Conservation (phyloP, 2,329 filamentous ascomycete species). For the Aspergillus fructus region DNA sequence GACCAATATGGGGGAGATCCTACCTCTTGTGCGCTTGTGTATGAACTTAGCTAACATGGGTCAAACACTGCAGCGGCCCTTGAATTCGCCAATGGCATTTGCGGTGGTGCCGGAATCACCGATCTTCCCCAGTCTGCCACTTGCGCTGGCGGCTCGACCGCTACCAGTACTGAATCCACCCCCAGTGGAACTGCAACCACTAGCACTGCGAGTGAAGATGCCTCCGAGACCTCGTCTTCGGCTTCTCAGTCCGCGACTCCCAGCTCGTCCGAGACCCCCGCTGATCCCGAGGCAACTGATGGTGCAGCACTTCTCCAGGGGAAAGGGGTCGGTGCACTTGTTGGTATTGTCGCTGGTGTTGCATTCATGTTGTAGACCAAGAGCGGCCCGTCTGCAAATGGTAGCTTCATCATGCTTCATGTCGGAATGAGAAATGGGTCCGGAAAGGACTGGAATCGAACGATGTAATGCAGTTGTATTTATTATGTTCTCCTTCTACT, state of each 20-base stretch:
- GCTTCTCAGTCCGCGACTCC: neutral
- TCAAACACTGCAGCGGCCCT: slow-evolving; percentile 29
- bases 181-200: slow-evolving; percentile 10
- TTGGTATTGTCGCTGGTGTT: slow-evolving; percentile 31
- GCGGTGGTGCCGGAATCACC: slow-evolving; percentile 37
- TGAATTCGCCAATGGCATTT: slow-evolving; percentile 38
- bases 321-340: slow-evolving; percentile 28
- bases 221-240: neutral
- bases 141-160: slow-evolving; percentile 22
- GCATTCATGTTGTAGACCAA: slow-evolving; percentile 27
- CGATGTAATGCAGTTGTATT: slow-evolving; percentile 3
- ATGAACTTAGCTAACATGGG: slow-evolving; percentile 7
- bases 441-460: neutral
- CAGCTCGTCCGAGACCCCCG: slow-evolving; percentile 7
- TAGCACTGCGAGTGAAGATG: neutral
- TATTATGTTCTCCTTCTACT: slow-evolving; percentile 4
- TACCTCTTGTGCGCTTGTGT: neutral
- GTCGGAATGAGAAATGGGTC: neutral
- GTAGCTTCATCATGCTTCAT: neutral
- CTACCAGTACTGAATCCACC: slow-evolving; percentile 16
- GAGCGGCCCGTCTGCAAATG: neutral
- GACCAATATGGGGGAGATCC: neutral
- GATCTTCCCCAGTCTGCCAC: slow-evolving; percentile 33
- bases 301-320: slow-evolving; percentile 28
- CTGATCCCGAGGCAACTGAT: slow-evolving; percentile 6